Evolutionary conservation across 176 grass and related monocot genomes (phyloP), one percentile per base, ranked within the genome.

Genomic region (Thinopyrum elongatum): DNA sequence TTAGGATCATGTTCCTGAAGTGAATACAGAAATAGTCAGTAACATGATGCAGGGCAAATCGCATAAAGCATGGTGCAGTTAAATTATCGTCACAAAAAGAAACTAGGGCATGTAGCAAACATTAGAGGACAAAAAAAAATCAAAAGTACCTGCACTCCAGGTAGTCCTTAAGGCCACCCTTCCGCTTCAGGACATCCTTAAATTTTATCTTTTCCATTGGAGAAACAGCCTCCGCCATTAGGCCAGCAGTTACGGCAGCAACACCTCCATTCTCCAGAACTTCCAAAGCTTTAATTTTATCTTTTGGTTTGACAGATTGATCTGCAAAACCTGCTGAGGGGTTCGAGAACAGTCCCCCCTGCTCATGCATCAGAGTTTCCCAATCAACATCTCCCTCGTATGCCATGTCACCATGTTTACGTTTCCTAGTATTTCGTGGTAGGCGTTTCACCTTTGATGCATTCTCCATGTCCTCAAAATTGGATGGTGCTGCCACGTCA

Each of bases 171-270:
- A 99, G 92, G 73, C 90, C 94, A 60, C 97, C 97, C 88, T 92
- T 96, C 53, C 83, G 94, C 85, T 91, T 99, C 84, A 99, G 86
- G 62, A 96, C 69, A 73, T 99, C 97, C 70, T 89, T 99, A 70
- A 99, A 99, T 82, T 90, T 99, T 70, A 96, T 85, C 87, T 99
- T 99, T 88, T 99, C 97, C 85, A 99, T 93, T 55, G 92, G 88
- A 82, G 73, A 88, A 90, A 94, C 23, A 85, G 90, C 77, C 59
- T 79, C 79, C 26, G 92, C 88, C 83, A 96, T 99, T 42, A 99
- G 87, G 63, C 97, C 97, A 90, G 94, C 88, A 80, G 86, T 80
- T 46, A 99, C 87, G 53, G 94, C 94, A 81, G 90, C 92, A 74
- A 85, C 67, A 88, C 77, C 57, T 65, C 65, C 60, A 60, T 91